A percentile compares a stretch with the other conserved stretches of the same genome.
Evolutionary conservation across 352 stramenopile species (phyloP).

Genomic region (Pythium apleroticum): DNA sequence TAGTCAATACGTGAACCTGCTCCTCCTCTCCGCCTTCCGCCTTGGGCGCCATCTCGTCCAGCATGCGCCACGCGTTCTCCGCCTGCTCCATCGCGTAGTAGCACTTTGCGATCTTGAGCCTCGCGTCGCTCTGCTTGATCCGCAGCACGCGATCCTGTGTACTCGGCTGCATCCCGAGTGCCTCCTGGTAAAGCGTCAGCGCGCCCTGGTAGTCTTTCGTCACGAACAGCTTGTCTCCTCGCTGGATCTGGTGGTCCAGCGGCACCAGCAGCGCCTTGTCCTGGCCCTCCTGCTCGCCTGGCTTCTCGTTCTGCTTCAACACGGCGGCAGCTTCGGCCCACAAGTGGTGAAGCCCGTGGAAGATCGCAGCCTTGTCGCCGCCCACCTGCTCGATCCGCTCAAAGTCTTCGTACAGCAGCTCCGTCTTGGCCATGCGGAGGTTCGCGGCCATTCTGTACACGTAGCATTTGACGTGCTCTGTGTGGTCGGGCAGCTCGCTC

Average conservation of each 20-base stretch:
- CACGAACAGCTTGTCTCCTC: conserved; percentile 61
- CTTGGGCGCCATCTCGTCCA: conserved; percentile 27
- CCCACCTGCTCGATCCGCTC: conserved; percentile 52
- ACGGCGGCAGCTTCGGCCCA: conserved; percentile 65
- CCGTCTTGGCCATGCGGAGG: conserved; percentile 52
- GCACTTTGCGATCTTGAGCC: conserved; percentile 59
- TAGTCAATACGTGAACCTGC: conserved; percentile 7
- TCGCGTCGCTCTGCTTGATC: conserved; percentile 42
- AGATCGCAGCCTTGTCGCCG: conserved; percentile 73
- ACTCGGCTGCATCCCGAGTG: conserved; percentile 25
- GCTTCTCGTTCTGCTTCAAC: conserved; percentile 37
- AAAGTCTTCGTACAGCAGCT: conserved; percentile 52
- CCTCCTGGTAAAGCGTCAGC: conserved; percentile 53
- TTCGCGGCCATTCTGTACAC: conserved; percentile 76
- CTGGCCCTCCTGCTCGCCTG: neutral
- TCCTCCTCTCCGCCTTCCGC: conserved; percentile 44
- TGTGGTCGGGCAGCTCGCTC: conserved; percentile 49
- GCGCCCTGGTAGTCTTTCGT: conserved; percentile 55
- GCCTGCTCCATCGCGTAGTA: conserved; percentile 55
- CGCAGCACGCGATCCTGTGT: conserved; percentile 15
- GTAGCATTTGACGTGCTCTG: conserved; percentile 72
- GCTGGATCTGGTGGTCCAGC: conserved; percentile 55
- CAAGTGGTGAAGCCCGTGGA: conserved; percentile 66
- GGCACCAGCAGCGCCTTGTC: conserved; percentile 44
- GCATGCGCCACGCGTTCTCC: conserved; percentile 32